Evolutionary conservation across 306 rosid genomes (phyloP), one percentile per base, ranked within the genome.

Genomic region (Morella rubra): DNA sequence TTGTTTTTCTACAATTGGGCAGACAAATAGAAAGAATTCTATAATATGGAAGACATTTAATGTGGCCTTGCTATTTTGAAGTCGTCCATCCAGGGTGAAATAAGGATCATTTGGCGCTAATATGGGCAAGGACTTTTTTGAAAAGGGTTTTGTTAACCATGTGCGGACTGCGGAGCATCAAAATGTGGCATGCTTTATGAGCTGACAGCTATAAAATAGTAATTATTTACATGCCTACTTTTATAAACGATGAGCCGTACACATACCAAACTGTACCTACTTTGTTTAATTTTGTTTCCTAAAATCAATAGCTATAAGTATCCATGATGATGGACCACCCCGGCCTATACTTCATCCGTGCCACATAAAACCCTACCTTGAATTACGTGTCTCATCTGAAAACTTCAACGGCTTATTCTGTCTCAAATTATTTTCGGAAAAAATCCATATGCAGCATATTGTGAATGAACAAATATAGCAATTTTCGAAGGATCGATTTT

Each of bases 151-250:
- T 32, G 37, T 2, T 32, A 32, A 2, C 68, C 77, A 40, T 40
- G 78, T 80, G 76, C 68, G 58, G 47, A 66, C 76, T 80, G 76
- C 68, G 58, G 47, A 66, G 68, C 71, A 70, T 59, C 62, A 37
- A 82, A 19, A 75, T 81, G 19, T 72, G 80, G 82, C 53, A 80
- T 75, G 51, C 74, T 77, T 50, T 58, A 44, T 14, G 15, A 42
- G 70, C 61, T 22, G 82, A 80, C 72, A 78, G 73, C 82, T 53
- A 67, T 76, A 45, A 46, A 13, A 18, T 73, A 66, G 32, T 80
- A 67, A 83, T 79, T 76, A 77, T 79, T 71, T 32, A 32, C 37
- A 32, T 76, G 68, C 74, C 78, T 7, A 72, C 20, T 74, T 32
- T 0, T 32, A 0, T 32, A 32, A 32, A 32, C 37, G 37, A 32